phyloP scores from a whole-genome alignment of 805 yeast species.

The Brettanomyces nanus region DNA sequence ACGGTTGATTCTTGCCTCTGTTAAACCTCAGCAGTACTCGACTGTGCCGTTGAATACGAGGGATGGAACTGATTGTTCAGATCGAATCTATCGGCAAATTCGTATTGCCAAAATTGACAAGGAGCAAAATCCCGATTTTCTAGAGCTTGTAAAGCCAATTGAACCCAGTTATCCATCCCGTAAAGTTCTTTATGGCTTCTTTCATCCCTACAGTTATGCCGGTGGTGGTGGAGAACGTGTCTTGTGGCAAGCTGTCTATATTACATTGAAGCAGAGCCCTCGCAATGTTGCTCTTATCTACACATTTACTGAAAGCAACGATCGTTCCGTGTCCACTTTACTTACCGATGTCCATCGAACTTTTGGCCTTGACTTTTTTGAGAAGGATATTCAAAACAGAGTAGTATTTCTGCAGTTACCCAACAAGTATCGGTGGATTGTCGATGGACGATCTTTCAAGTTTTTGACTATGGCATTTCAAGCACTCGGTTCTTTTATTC shows the following conservation, averaged over 20 bases:
- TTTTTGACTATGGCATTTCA: constrained; percentile 80
- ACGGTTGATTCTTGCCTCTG: constrained; percentile 24
- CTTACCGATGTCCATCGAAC: constrained; percentile 16
- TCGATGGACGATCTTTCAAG: constrained; percentile 70
- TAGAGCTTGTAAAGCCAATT: constrained; percentile 18
- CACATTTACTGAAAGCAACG: constrained; percentile 24
- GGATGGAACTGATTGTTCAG: constrained; percentile 10
- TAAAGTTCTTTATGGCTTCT: constrained; percentile 62
- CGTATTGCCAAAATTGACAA: constrained; percentile 23
- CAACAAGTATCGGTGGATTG: constrained; percentile 36
- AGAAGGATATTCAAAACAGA: constrained; percentile 17
- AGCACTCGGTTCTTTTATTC: constrained; percentile 65
- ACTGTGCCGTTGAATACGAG: constrained; percentile 24
- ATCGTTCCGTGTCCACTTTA: constrained; percentile 18
- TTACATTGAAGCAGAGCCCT: constrained; percentile 45
- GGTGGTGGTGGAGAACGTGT: constrained; percentile 99
- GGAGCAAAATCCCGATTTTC: constrained; percentile 14
- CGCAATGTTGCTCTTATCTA: constrained; percentile 60
- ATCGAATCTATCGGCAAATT: constrained; percentile 9
- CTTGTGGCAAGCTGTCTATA: constrained; percentile 84
- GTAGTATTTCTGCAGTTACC: constrained; percentile 25
- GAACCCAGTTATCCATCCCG: constrained; percentile 29
- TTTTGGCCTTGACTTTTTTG: constrained; percentile 23
- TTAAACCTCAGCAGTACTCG: constrained; percentile 26
- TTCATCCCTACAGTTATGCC: constrained; percentile 93